These are phyloP conservation scores for Prunus armeniaca DNA, from an alignment of 306 rosid genomes.

Conservation along the genomic window DNA sequence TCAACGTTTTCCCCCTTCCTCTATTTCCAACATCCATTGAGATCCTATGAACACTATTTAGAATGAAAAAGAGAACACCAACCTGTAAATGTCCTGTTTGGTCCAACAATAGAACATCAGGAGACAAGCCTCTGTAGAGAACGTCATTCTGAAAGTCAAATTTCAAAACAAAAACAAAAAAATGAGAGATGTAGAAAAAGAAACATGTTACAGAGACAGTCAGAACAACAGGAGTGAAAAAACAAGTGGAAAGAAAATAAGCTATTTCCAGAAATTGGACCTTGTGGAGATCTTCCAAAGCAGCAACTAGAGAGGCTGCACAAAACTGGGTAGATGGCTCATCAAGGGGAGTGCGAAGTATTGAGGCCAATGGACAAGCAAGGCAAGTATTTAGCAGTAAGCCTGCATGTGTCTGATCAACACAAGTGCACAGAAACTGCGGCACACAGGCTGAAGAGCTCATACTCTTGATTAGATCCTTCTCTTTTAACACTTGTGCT, in stretches of 20 bases:
- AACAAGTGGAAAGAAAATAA: not conserved
- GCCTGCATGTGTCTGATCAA: slow-evolving; percentile 68
- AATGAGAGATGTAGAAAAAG: slow-evolving; percentile 9
- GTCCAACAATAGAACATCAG: slow-evolving; percentile 79
- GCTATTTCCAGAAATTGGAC: slow-evolving; percentile 38
- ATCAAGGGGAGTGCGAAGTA: slow-evolving; percentile 70
- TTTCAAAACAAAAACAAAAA: slow-evolving; percentile 12
- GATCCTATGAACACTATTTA: slow-evolving; percentile 18
- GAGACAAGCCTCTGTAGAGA: slow-evolving; percentile 94
- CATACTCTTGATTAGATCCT: slow-evolving; percentile 59
- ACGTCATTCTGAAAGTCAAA: slow-evolving; percentile 78
- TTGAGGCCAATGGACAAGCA: slow-evolving; percentile 81
- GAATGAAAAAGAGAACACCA: slow-evolving; percentile 5
- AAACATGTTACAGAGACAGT: slow-evolving; percentile 1
- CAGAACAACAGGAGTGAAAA: slow-evolving; percentile 10
- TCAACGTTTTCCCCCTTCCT: slow-evolving; percentile 4
- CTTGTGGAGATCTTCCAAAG: slow-evolving; percentile 84
- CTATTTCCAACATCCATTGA: slow-evolving; percentile 4
- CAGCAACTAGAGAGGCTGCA: slow-evolving; percentile 72
- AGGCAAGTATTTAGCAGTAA: slow-evolving; percentile 69
- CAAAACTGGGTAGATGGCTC: slow-evolving; percentile 65
- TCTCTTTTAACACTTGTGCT: slow-evolving; percentile 80
- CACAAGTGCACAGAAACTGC: slow-evolving; percentile 68
- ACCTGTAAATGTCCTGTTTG: slow-evolving; percentile 86
- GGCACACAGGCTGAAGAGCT: slow-evolving; percentile 72